These are phyloP conservation scores for Sporodiniella umbellata DNA, from an alignment of 371 early-diverging fungal genomes.

Conservation along the genomic window DNA sequence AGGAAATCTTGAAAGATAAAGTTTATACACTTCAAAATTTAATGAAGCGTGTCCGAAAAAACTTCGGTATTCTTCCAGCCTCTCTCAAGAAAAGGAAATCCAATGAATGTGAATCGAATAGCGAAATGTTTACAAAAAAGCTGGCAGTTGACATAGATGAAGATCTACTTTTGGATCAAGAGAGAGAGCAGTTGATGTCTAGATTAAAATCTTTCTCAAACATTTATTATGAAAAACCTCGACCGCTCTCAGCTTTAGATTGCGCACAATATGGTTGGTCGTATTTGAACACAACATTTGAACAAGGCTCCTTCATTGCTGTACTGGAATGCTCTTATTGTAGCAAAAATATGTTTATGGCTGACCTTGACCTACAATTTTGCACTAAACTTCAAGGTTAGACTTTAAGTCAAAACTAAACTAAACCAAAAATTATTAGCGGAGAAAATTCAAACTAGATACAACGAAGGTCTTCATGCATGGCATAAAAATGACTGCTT, in stretches of 20 bases:
- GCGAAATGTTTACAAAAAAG: neutral
- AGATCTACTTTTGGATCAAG: neutral
- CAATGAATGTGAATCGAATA: neutral
- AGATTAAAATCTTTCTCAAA: slow-evolving; percentile 6
- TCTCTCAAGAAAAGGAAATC: neutral
- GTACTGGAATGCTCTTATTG: slow-evolving; percentile 9
- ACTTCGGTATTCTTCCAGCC: neutral
- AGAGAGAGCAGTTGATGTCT: slow-evolving; percentile 5
- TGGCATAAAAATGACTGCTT: slow-evolving; percentile 8
- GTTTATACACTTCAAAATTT: neutral
- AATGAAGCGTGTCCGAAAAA: neutral
- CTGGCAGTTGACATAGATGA: neutral
- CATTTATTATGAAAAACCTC: neutral
- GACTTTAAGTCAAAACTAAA: too few relatives aligned
- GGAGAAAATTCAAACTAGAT: slow-evolving; percentile 3
- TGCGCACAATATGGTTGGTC: slow-evolving; percentile 17
- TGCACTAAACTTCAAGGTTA: slow-evolving; percentile 4
- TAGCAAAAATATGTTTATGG: slow-evolving; percentile 7
- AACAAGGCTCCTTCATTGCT: neutral
- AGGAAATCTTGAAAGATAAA: neutral
- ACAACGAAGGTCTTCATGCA: slow-evolving; percentile 4
- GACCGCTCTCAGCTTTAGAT: slow-evolving; percentile 14
- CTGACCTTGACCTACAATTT: neutral
- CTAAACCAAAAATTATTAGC: neutral
- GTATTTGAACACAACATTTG: neutral